Conservation (phyloP, 345 rosid species). For the Eucalyptus sideroxylon region DNA sequence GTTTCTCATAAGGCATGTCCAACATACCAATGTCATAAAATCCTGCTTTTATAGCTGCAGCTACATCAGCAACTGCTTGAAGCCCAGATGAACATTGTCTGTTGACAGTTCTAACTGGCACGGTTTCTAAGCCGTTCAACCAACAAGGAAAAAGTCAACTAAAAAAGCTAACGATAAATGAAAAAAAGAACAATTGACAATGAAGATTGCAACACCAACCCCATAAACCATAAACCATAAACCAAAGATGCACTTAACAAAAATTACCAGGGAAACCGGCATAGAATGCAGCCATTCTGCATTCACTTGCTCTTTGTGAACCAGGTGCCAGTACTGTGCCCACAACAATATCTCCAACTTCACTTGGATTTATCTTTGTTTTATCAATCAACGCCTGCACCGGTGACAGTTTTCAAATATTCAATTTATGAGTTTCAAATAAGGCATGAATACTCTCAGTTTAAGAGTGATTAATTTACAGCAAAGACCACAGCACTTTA, state of each 20-base stretch:
- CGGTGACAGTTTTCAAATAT: neutral
- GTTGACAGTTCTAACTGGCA: constrained; percentile 83
- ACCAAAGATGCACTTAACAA: neutral
- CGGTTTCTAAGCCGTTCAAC: constrained; percentile 42
- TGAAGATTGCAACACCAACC: neutral
- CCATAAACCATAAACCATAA: neutral
- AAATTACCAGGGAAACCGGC: constrained; percentile 87
- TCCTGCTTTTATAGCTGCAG: constrained; percentile 92
- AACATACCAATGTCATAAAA: constrained; percentile 82
- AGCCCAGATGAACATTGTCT: constrained; percentile 97
- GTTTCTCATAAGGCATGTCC: neutral
- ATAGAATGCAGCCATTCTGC: constrained; percentile 97
- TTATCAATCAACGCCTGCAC: constrained; percentile 77
- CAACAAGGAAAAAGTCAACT: neutral
- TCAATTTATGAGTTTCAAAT: neutral
- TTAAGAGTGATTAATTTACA: neutral
- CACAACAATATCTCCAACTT: constrained; percentile 96
- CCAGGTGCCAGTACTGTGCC: constrained; percentile 90
- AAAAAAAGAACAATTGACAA: neutral
- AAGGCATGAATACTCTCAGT: neutral
- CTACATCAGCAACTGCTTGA: constrained; percentile 99
- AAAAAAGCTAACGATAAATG: neutral
- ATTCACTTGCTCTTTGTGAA: constrained; percentile 85
- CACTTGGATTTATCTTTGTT: constrained; percentile 71
- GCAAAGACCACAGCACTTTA: neutral